Evolutionary conservation across 2,329 filamentous ascomycete genomes (phyloP).

Genomic region (Cladosporium sp.): DNA sequence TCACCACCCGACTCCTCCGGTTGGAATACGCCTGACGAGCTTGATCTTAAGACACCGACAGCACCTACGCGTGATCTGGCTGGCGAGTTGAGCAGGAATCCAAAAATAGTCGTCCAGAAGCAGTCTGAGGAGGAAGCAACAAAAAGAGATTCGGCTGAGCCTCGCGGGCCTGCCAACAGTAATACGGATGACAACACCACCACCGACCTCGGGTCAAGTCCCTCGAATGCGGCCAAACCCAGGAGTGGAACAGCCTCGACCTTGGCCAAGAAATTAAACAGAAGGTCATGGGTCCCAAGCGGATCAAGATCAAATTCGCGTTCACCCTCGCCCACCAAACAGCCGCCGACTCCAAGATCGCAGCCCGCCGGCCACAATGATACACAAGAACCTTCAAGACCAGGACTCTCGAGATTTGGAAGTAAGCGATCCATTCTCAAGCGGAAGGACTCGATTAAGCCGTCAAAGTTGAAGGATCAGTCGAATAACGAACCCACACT

Average conservation of each 20-base stretch:
- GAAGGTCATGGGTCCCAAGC: constrained; percentile 26
- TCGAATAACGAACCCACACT: background rate
- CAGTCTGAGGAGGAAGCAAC: constrained; percentile 12
- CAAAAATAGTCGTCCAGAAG: constrained; percentile 21
- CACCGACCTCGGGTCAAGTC: background rate
- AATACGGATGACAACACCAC: background rate
- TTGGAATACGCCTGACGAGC: constrained; percentile 38
- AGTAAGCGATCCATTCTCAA: constrained; percentile 15
- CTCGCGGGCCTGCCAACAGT: background rate
- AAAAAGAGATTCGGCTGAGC: background rate
- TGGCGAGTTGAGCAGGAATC: constrained; percentile 29
- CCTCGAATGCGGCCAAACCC: constrained; percentile 4
- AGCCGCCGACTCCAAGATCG: constrained; percentile 4
- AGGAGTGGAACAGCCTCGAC: background rate
- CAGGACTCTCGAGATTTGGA: background rate
- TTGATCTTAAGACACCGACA: constrained; percentile 25
- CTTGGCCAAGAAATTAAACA: constrained; percentile 16
- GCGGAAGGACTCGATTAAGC: constrained; percentile 16
- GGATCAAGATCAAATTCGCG: constrained; percentile 25
- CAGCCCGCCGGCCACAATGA: constrained; percentile 7
- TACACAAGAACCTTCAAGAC: constrained; percentile 1
- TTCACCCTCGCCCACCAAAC: constrained; percentile 29
- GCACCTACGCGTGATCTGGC: constrained; percentile 28
- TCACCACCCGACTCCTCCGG: constrained; percentile 38
- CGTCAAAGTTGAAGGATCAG: constrained; percentile 1